Base-by-base conservation (phyloP, 2,329 filamentous ascomycete species). In the Chaetomiaceae sp. region DNA sequence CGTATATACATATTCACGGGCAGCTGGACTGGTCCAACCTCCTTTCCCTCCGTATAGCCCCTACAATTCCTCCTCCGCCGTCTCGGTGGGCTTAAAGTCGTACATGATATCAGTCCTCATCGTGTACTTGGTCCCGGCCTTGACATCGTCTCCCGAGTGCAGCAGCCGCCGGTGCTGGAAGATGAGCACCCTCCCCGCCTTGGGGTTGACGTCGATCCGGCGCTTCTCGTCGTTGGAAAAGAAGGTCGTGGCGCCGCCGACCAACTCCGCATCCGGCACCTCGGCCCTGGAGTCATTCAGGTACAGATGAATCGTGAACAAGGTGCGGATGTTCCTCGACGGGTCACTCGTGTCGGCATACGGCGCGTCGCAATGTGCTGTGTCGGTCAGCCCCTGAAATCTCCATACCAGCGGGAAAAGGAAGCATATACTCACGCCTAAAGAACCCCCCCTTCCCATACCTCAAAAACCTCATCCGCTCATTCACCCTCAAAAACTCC, bases 401-500 rank as follows among this genome's bases (percentile, higher is more conserved):
- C n/a, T n/a, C n/a, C 11, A 42, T 38, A 22, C n/a, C 11, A 34
- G 20, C n/a, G n/a, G 34, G 27, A 45, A 33, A 19, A 6, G 34
- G 7, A 31, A 36, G 6, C 17, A 29, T 43, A 49, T 37, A 66
- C 72, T 65, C 52, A 75, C 73, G 76, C 56, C 77, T 79, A 63
- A 95, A 94, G 65, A 85, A 92, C 62, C 91, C 83, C 0, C 87
- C 88, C 0, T 75, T 70, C 0, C 76, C 76, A 66, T 94, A 94
- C 63, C 81, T 85, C 47, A 95, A 71, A 62, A 91, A 91, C 25
- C 89, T 74, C 78, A 91, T 78, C 33, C 88, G 72, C 65, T 90
- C 81, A 66, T 94, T 94, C 38, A 89, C 66, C 9, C 84, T 60
- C 31, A 67, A 57, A 58, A 80, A 76, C 45, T 66, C 64, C 74